Conservation (phyloP, 805 yeast genomes). For the Ogataea minuta region DNA sequence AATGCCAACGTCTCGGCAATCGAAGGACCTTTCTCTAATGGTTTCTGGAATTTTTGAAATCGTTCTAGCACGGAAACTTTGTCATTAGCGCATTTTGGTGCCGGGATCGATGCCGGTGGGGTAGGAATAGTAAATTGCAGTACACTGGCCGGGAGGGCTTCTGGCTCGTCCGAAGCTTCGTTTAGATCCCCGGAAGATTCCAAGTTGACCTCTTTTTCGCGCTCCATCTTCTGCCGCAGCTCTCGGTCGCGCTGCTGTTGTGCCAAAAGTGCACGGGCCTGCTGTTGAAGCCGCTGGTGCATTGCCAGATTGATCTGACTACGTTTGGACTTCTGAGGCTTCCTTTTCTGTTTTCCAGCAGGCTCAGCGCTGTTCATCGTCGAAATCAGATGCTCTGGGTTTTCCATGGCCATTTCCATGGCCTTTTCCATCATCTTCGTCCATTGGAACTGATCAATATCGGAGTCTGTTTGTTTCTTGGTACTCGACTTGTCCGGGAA, state of each 20-base stretch:
- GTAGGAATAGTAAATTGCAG: conserved; percentile 19
- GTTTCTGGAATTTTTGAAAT: conserved; percentile 22
- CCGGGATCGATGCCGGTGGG: conserved; percentile 15
- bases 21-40: conserved; percentile 37
- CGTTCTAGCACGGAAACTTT: conserved; percentile 15
- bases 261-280: conserved; percentile 16
- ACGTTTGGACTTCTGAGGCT: conserved; percentile 5
- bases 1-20: conserved; percentile 62
- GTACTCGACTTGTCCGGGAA: conserved; percentile 13
- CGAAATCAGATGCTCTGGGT: conserved; percentile 44
- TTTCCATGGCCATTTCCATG: conserved; percentile 69
- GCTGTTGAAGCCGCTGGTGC: conserved; percentile 24
- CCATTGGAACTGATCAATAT: conserved; percentile 55
- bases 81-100: conserved; percentile 2
- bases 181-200: conserved; percentile 1
- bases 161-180: conserved; percentile 1
- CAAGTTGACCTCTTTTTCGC: conserved; percentile 8
- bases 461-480: conserved; percentile 30
- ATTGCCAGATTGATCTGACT: conserved; percentile 26
- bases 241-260: conserved; percentile 22
- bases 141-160: conserved; percentile 14
- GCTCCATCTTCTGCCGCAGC: conserved; percentile 14
- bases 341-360: conserved; percentile 2
- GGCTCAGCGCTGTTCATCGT: conserved; percentile 29
- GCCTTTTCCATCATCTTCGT: conserved; percentile 76